These are phyloP conservation scores for Lactifluus hygrophoroides DNA, from an alignment of 768 basidiomycete species.

Conservation along the genomic window DNA sequence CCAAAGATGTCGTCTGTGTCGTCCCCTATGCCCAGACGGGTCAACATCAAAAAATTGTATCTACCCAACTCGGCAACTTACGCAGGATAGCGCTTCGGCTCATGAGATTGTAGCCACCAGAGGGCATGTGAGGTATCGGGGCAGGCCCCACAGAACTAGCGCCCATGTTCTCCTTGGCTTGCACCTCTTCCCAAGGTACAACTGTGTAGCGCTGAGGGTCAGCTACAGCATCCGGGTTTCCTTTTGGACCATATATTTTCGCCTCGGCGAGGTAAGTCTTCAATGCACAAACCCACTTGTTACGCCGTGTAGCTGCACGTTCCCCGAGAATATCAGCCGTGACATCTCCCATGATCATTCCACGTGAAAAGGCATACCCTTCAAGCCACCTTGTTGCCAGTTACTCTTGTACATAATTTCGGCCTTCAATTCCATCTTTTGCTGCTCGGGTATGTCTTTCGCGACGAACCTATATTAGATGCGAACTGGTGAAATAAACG, in stretches of 20 bases:
- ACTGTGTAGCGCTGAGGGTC: constrained; percentile 53
- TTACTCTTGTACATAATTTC: constrained; percentile 89
- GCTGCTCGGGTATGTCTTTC: constrained; percentile 71
- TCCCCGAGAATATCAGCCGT: background rate
- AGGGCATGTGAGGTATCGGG: constrained; percentile 22
- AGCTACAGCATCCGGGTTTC: constrained; percentile 48
- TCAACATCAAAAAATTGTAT: background rate
- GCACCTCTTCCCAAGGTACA: constrained; percentile 63
- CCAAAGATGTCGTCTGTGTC: constrained; percentile 39
- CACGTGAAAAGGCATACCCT: constrained; percentile 34
- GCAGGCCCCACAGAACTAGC: constrained; percentile 14
- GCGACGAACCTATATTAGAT: constrained; percentile 6
- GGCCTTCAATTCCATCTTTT: constrained; percentile 64
- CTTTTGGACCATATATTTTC: constrained; percentile 59
- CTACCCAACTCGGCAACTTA: background rate
- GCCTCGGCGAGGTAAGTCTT: constrained; percentile 62
- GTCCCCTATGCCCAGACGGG: constrained; percentile 28
- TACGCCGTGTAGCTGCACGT: constrained; percentile 58
- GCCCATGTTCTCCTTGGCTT: constrained; percentile 26
- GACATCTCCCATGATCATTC: background rate
- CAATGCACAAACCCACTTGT: constrained; percentile 89
- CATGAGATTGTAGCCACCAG: constrained; percentile 14
- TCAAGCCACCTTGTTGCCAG: constrained; percentile 69
- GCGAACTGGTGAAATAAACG: background rate
- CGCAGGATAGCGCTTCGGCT: background rate